phyloP scores from a whole-genome alignment of 139 green algal genomes.

The Coelastrella sp. region DNA sequence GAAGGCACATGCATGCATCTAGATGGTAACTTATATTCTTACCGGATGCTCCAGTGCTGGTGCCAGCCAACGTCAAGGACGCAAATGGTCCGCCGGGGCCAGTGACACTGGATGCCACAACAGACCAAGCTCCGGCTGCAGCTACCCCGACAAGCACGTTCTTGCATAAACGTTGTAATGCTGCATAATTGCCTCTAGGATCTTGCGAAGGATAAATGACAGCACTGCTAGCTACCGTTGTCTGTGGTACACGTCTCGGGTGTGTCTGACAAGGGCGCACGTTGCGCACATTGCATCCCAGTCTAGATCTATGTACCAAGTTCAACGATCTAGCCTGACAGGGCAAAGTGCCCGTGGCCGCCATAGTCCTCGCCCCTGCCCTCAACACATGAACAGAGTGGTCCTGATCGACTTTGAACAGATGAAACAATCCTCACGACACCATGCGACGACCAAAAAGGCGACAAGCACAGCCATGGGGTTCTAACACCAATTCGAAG shows the following conservation, averaged over 20 bases:
- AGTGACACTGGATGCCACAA: slow-evolving; percentile 19
- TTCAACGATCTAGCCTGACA: not conserved
- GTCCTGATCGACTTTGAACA: not conserved
- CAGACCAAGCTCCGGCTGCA: slow-evolving; percentile 45
- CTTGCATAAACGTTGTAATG: slow-evolving; percentile 38
- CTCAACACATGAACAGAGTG: not conserved
- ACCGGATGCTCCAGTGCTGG: slow-evolving; percentile 9
- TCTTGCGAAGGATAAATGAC: slow-evolving; percentile 11
- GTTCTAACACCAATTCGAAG: not conserved
- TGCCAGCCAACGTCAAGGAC: slow-evolving; percentile 9
- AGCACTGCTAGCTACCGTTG: slow-evolving; percentile 6
- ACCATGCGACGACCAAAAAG: not conserved
- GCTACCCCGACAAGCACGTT: slow-evolving; percentile 40
- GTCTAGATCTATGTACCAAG: not conserved
- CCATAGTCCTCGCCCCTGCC: not conserved
- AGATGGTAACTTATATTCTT: not conserved
- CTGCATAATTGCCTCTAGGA: not conserved
- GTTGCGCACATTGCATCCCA: not conserved
- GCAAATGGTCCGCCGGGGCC: slow-evolving; percentile 16
- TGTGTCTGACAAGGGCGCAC: not conserved
- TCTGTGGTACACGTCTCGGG: not conserved
- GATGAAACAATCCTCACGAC: not conserved
- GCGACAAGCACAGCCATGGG: not conserved
- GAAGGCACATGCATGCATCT: slow-evolving; percentile 12
- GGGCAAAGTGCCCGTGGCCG: not conserved